These are phyloP conservation scores for Trichothecium roseum DNA, from an alignment of 2,329 filamentous ascomycete genomes.

Conservation along the genomic window DNA sequence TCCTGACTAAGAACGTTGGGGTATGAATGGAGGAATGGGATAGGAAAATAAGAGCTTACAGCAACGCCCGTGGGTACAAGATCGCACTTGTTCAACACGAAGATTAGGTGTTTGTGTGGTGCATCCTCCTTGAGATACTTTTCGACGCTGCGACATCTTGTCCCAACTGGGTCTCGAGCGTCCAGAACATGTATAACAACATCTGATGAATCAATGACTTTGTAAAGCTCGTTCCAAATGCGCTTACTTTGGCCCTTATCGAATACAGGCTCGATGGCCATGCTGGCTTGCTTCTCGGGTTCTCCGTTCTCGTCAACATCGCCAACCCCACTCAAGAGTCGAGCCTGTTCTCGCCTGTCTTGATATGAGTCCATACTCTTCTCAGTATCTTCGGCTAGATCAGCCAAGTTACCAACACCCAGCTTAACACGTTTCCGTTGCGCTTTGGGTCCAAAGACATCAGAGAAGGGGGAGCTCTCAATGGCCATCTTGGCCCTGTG, in stretches of 20 bases:
- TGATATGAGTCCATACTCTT: slow-evolving; percentile 75
- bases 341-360: slow-evolving; percentile 70
- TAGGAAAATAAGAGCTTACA: slow-evolving; percentile 54
- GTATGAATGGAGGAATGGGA: slow-evolving; percentile 8
- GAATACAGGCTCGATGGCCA: slow-evolving; percentile 78
- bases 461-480: slow-evolving; percentile 73
- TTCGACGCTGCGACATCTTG: slow-evolving; percentile 66
- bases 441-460: slow-evolving; percentile 88
- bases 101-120: slow-evolving; percentile 79
- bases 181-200: slow-evolving; percentile 93
- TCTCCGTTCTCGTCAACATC: slow-evolving; percentile 40
- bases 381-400: slow-evolving; percentile 69
- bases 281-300: slow-evolving; percentile 31
- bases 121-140: slow-evolving; percentile 91
- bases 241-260: slow-evolving; percentile 90
- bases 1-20: slow-evolving; percentile 79
- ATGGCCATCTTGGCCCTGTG: slow-evolving; percentile 92
- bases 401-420: slow-evolving; percentile 67
- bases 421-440: slow-evolving; percentile 90
- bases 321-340: slow-evolving; percentile 61
- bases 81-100: slow-evolving; percentile 46
- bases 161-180: slow-evolving; percentile 80
- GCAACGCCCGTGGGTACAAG: slow-evolving; percentile 85
- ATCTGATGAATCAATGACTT: slow-evolving; percentile 91
- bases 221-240: slow-evolving; percentile 95